These are phyloP conservation scores for Blyttiomyces sp. DNA, from an alignment of 371 early-diverging fungal species.

Conservation along the genomic window DNA sequence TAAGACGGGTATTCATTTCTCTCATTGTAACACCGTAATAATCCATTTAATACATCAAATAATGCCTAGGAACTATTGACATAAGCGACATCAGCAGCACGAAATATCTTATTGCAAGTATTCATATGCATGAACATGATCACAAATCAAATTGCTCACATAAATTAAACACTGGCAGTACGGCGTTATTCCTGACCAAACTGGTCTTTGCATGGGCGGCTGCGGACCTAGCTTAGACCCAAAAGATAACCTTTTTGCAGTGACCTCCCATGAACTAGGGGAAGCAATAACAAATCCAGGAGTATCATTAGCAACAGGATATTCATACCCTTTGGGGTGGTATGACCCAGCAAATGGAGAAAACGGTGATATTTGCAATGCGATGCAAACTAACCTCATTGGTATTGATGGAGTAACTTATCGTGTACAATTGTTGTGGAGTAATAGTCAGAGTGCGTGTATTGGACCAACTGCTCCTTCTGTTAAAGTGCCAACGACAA, in stretches of 20 bases:
- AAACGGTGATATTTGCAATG: slow-evolving; percentile 24
- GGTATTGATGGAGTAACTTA: slow-evolving; percentile 9
- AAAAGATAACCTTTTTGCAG: slow-evolving; percentile 9
- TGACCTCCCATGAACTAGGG: slow-evolving; percentile 5
- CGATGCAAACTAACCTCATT: neutral
- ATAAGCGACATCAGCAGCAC: slow-evolving; percentile 1
- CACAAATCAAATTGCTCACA: too few species aligned
- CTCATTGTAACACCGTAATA: too few species aligned
- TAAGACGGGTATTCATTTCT: too few species aligned
- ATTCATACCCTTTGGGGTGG: slow-evolving; percentile 13
- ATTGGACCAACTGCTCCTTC: neutral
- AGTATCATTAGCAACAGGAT: neutral
- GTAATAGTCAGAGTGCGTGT: slow-evolving; percentile 2
- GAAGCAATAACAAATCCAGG: slow-evolving; percentile 8
- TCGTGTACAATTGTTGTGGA: slow-evolving; percentile 12
- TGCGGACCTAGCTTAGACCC: slow-evolving; percentile 4
- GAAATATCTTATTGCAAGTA: too few species aligned
- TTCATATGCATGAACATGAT: too few species aligned
- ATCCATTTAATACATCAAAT: neutral
- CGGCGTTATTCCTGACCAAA: slow-evolving; percentile 31
- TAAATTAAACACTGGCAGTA: slow-evolving; percentile 27
- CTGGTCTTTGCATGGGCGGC: slow-evolving; percentile 13
- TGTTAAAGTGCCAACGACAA: neutral
- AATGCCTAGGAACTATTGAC: slow-evolving; percentile 14
- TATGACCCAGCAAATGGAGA: slow-evolving; percentile 22